These are phyloP conservation scores for Arthrobotrys sphaeroides DNA, from an alignment of 2,329 filamentous ascomycete species.

Conservation along the genomic window DNA sequence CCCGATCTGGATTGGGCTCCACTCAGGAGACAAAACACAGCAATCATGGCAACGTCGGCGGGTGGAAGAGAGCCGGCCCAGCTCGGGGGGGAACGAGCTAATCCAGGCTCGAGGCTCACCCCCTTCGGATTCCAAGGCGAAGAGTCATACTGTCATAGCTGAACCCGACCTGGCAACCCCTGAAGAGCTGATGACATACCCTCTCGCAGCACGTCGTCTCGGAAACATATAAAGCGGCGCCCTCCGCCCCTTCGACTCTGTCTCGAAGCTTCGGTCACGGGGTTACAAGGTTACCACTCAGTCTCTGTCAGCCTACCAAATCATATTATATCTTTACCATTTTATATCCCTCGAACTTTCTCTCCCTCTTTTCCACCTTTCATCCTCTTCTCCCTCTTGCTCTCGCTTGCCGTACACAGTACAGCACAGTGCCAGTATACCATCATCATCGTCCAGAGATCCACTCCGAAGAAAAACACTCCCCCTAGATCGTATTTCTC, in stretches of 20 bases:
- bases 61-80: constrained; percentile 19
- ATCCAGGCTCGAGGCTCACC: constrained; percentile 7
- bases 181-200: constrained; percentile 13
- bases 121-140: constrained; percentile 15
- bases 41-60: constrained; percentile 4
- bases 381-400: not conserved
- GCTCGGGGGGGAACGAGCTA: constrained; percentile 36
- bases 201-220: too few species aligned
- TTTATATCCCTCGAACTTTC: constrained; percentile 4
- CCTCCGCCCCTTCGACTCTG: constrained; percentile 22
- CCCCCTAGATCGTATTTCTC: not conserved
- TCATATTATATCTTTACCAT: not conserved
- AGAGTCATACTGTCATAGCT: constrained; percentile 17
- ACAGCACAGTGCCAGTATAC: too few species aligned
- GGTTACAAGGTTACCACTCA: constrained; percentile 13
- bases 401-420: too few species aligned
- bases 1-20: constrained; percentile 11
- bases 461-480: not conserved
- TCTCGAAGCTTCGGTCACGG: constrained; percentile 22
- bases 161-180: constrained; percentile 2
- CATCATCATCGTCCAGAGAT: not conserved
- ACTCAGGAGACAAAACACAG: not conserved
- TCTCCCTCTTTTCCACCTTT: not conserved
- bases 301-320: constrained; percentile 17
- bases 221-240: constrained; percentile 37